Base-by-base conservation (phyloP, 441 rosid species). In the Adansonia madagascariensis region DNA sequence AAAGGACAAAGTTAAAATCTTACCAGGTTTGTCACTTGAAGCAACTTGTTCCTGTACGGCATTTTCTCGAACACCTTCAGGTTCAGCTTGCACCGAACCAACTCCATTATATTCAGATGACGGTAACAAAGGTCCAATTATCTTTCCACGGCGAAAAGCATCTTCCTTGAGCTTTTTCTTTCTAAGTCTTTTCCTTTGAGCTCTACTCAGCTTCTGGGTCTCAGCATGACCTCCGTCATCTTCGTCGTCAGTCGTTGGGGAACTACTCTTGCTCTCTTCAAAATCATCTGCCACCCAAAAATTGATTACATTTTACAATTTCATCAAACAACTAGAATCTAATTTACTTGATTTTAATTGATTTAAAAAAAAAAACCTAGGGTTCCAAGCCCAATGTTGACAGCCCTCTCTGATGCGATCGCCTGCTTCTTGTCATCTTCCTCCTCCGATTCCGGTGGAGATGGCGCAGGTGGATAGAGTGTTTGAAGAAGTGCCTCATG, bases 121-220 rank as follows among this genome's bases (percentile, higher is more conserved):
- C 47, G 91, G 89, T 79, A 85, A 79, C 79, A 88, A 63, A n/a
- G 97, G 98, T 27, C 97, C 97, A 20, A 89, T 86, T 0, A 88
- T 59, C 67, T 87, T 79, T 63, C 85, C 73, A 27, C 90, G 87
- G 27, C 88, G 89, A 53, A 27, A 71, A 44, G 81, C 77, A 53
- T 90, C 94, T 71, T 88, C 93, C 76, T 85, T 90, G 50, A 94
- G 85, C 86, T 79, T 90, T 84, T 81, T 92, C 89, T 85, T 90
- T 22, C 95, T 87, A 52, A 88, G 63, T 75, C 94, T 82, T 83
- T 94, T 91, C 78, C 98, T 91, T 82, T 90, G 94, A 49, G 95
- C 88, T 79, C 97, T 81, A 22, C 85, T 86, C 73, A 84, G 82
- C 85, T 86, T 90, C 74, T 41, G 84, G 11, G 15, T 27, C 63